Evolutionary conservation across 1,284 basidiomycete genomes (phyloP), one percentile per base, ranked within the genome.

Genomic region (Leucoagaricus sp.): DNA sequence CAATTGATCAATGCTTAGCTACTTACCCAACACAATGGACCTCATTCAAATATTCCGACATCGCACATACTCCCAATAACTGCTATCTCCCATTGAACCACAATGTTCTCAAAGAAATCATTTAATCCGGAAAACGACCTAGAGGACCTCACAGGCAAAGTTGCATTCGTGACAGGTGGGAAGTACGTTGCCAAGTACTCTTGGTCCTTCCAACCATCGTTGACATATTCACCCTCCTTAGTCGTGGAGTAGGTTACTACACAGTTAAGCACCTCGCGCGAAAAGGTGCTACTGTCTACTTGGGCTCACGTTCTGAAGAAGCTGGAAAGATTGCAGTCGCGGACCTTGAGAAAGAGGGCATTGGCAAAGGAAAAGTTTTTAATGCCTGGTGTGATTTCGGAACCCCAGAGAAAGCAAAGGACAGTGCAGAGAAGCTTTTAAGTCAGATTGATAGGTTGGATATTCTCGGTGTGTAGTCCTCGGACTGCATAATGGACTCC

Each of bases 361-460:
- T 75, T 1, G 69, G 60, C 6, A 64, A 68, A 0, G 73, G 71
- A 0, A 67, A 69, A 49, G 69, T 84, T 7, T 59, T 72, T 2
- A 81, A 73, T 71, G 62, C 82, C 9, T 67, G 75, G 42, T 70
- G 84, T 17, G 79, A 85, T 63, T 65, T 85, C 50, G 63, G 64
- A 38, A 74, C 80, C 53, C 75, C 77, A 1, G 65, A 71, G 29
- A 67, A 70, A n/a, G 76, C 76, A 6, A 78, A 74, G 62, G 64
- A 63, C n/a, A 63, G 77, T 2, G 82, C 77, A 0, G 71, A 76
- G 52, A 68, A 67, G 40, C 71, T 74, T 58, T 53, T 72, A 56
- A 41, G 28, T 44, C 65, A 55, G 56, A 71, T 73, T 48, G 61
- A 60, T 42, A 62, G 71, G 26, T 58, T 75, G 28, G 72, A 75